These are phyloP conservation scores for Pyrus communis DNA, from an alignment of 306 rosid species.

Conservation along the genomic window DNA sequence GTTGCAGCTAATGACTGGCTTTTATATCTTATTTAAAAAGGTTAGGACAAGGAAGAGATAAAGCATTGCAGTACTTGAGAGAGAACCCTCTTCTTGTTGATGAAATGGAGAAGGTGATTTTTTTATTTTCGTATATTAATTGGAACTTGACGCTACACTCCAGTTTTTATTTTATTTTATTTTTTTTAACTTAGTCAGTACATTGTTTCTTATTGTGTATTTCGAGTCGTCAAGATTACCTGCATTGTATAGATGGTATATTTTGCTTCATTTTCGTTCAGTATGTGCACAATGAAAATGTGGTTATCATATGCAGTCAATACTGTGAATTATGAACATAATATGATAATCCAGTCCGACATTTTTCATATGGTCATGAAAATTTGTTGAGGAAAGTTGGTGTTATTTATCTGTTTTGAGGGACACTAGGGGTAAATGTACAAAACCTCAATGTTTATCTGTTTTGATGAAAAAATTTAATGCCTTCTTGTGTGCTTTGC, in stretches of 20 bases:
- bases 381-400: not conserved
- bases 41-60: constrained; percentile 98
- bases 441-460: not conserved
- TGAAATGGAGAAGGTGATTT: constrained; percentile 80
- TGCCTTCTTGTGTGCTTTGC: not conserved
- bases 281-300: not conserved
- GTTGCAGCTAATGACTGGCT: constrained; percentile 9
- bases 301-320: not conserved
- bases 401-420: not conserved
- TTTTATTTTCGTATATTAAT: not conserved
- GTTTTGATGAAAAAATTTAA: not conserved
- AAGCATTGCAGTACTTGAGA: constrained; percentile 70
- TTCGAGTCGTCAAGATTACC: not conserved
- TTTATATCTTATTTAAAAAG: constrained; percentile 32
- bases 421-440: not conserved
- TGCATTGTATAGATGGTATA: not conserved
- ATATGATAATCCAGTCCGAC: not conserved
- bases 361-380: not conserved
- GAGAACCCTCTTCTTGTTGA: constrained; percentile 67
- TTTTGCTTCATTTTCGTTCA: not conserved
- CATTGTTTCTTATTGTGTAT: not conserved
- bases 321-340: not conserved
- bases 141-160: not conserved
- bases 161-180: no score
- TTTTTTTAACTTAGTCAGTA: not conserved